These are phyloP conservation scores for Aspergillus sp. DNA, from an alignment of 2,329 filamentous ascomycete species.

Conservation along the genomic window DNA sequence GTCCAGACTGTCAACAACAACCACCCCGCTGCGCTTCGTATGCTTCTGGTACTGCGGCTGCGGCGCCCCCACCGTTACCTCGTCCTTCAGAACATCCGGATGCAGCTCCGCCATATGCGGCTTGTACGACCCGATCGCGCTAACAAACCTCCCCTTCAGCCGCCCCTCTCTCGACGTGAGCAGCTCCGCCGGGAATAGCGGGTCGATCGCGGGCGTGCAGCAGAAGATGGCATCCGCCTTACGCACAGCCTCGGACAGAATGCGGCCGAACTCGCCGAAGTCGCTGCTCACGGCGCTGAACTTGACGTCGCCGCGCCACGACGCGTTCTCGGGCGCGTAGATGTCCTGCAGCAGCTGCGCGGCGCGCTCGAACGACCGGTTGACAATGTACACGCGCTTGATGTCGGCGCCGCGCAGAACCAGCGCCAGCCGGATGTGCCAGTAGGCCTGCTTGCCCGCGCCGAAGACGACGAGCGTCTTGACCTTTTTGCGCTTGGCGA, in stretches of 20 bases:
- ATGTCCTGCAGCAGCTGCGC: constrained; percentile 44
- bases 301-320: constrained; percentile 57
- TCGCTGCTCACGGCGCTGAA: constrained; percentile 61
- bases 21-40: constrained; percentile 48
- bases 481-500: constrained; percentile 58
- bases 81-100: constrained; percentile 60
- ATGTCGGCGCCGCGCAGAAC: constrained; percentile 58
- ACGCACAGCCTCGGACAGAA: constrained; percentile 60
- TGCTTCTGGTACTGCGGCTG: constrained; percentile 44
- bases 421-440: constrained; percentile 80
- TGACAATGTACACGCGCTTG: constrained; percentile 73
- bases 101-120: constrained; percentile 76
- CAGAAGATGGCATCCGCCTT: constrained; percentile 77
- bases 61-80: constrained; percentile 38
- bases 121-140: constrained; percentile 45
- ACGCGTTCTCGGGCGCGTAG: constrained; percentile 43
- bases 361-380: constrained; percentile 47
- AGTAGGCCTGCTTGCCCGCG: constrained; percentile 82
- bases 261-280: constrained; percentile 59
- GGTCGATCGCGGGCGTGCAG: constrained; percentile 66
- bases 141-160: constrained; percentile 36
- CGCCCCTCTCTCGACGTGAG: constrained; percentile 53
- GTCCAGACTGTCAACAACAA: constrained; percentile 61
- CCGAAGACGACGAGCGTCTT: constrained; percentile 77
- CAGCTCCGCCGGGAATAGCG: constrained; percentile 64